phyloP scores from a whole-genome alignment of 371 early-diverging fungal species.

The Rhizopus sp. region DNA sequence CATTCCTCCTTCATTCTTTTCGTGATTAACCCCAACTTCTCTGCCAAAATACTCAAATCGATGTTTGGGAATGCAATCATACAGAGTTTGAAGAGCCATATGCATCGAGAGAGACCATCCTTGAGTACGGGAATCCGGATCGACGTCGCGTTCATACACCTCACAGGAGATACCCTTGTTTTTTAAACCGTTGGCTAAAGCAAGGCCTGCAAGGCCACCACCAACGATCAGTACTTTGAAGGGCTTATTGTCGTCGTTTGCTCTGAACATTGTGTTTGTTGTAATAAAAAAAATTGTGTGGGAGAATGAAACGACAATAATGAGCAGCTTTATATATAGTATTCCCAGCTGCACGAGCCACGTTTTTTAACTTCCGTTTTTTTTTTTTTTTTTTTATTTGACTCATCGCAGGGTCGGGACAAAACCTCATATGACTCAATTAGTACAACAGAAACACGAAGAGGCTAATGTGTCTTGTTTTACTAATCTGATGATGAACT shows the following conservation, averaged over 20 bases:
- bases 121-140: constrained; percentile 19
- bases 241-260: background rate
- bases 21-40: constrained; percentile 14
- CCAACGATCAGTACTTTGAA: constrained; percentile 33
- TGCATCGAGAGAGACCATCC: constrained; percentile 33
- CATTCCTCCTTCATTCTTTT: constrained; percentile 1
- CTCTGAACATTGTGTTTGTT: too few relatives aligned
- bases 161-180: constrained; percentile 24
- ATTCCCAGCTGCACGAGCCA: too few relatives aligned
- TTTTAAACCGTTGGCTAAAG: constrained; percentile 32
- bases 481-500: too few relatives aligned
- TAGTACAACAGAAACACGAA: too few relatives aligned
- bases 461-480: too few relatives aligned
- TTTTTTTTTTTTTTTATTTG: too few relatives aligned
- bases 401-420: too few relatives aligned
- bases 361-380: too few relatives aligned
- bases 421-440: too few relatives aligned
- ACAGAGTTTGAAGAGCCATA: constrained; percentile 13
- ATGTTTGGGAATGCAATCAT: constrained; percentile 6
- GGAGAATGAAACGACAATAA: background rate
- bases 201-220: constrained; percentile 39
- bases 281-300: background rate
- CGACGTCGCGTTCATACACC: constrained; percentile 34
- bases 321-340: background rate
- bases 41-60: constrained; percentile 5